Evolutionary conservation across 2,329 filamentous ascomycete species (phyloP).

Genomic region (Stagonosporopsis cucurbitacearum): DNA sequence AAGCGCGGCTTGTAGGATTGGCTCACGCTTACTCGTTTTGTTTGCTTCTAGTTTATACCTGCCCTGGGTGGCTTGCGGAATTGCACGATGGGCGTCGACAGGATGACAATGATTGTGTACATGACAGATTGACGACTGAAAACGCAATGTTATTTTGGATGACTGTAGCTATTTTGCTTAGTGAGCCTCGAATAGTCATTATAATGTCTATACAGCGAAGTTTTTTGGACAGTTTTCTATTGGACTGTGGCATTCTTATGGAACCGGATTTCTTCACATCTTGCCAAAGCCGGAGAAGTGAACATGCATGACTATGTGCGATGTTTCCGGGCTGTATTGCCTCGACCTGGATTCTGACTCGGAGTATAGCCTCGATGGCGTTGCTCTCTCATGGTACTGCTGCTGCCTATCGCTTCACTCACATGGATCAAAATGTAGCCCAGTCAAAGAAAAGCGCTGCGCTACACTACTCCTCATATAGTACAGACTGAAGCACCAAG

Average conservation of each 20-base stretch:
- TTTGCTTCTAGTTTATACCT: conserved; percentile 45
- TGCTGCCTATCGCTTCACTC: not conserved
- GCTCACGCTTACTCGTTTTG: conserved; percentile 38
- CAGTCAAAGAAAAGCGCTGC: not conserved
- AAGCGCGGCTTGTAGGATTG: conserved; percentile 42
- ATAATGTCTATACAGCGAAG: conserved; percentile 12
- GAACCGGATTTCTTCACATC: not conserved
- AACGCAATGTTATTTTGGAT: conserved; percentile 2
- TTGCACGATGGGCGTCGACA: conserved; percentile 40
- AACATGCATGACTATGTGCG: not conserved
- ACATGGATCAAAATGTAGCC: not conserved
- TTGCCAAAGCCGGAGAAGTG: not conserved
- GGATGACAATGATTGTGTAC: conserved; percentile 24
- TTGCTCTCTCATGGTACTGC: not conserved
- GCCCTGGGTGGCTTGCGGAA: conserved; percentile 40
- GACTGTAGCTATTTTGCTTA: conserved; percentile 5
- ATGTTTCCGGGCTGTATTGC: not conserved
- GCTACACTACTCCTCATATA: not conserved
- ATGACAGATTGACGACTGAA: not conserved
- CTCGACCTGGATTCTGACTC: not conserved
- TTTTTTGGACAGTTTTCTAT: not conserved
- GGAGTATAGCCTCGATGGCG: not conserved
- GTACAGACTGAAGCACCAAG: not conserved
- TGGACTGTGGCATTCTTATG: not conserved
- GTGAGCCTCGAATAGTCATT: conserved; percentile 10